Evolutionary conservation across 1,284 basidiomycete genomes (phyloP), one percentile per base, ranked within the genome.

Genomic region (Moesziomyces globuligerus): DNA sequence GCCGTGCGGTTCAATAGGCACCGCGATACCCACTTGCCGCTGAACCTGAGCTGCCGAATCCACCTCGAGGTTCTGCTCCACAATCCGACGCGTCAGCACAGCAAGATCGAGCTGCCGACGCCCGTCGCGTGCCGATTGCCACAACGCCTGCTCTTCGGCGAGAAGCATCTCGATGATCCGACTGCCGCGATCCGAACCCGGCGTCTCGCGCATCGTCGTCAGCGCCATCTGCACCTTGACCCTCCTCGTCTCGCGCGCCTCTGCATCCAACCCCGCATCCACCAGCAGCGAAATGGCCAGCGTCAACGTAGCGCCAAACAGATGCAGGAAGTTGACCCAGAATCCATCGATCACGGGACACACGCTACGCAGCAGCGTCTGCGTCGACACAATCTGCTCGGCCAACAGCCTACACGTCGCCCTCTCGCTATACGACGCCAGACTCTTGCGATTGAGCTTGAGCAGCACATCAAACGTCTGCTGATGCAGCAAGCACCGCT

Each of bases 271-370:
- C 5, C 48, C 53, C 18, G 59, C 51, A 50, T 59, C 64, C 23
- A 76, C 54, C 48, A 76, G 45, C 40, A 76, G 40, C 21, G 72
- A 71, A 21, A 76, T 57, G 20, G 52, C 54, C 37, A 74, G 48
- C n/a, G 70, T 70, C 26, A 77, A 45, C 7, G 72, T 69, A 9
- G 73, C 77, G 21, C 68, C 60, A 21, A 69, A 72, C 9, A 69
- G 58, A 47, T 74, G 72, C 32, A 56, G 29, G 21, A 67, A 72
- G 48, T 76, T 74, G 57, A 74, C 59, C 55, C 65, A 72, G 45
- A 78, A 61, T 3, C 61, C 57, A 21, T 76, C 75, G 49, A 78
- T 72, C 28, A 78, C 58, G 17, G 72, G 61, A 37, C 72, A 76
- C 0, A 70, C 53, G 37, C 52, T 65, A 5, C 76, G 49, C 9